These are phyloP conservation scores for Tritrichomonas musculus DNA, from an alignment of 208 protist genomes.

Conservation along the genomic window DNA sequence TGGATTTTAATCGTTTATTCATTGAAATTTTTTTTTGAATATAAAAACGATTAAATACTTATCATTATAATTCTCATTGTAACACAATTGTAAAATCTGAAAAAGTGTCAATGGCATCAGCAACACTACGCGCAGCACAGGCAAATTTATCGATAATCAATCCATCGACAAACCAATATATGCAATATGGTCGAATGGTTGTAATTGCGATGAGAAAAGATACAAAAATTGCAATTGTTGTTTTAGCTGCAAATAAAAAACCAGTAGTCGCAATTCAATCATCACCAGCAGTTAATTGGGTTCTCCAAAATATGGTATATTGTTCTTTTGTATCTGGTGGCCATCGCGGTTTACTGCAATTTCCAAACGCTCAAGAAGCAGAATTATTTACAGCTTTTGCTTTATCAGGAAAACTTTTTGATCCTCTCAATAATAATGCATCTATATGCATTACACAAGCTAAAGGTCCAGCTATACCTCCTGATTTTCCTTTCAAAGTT, in stretches of 20 bases:
- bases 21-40: no score
- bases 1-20: no score
- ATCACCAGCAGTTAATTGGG: neutral
- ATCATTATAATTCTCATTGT: no score
- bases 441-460: neutral
- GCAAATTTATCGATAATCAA: neutral
- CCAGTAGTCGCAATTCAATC: neutral
- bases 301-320: neutral
- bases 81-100: no score
- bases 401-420: neutral
- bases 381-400: neutral
- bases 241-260: neutral
- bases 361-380: neutral
- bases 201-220: neutral
- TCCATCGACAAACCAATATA: conserved; percentile 6
- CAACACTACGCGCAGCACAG: neutral
- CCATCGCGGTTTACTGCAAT: neutral
- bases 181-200: neutral
- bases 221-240: neutral
- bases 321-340: neutral
- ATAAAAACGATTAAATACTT: no score
- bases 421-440: neutral
- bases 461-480: neutral
- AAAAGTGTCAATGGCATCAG: neutral
- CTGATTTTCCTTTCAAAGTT: neutral